Conservation (phyloP, 257 asterid species). For the Mentha longifolia region DNA sequence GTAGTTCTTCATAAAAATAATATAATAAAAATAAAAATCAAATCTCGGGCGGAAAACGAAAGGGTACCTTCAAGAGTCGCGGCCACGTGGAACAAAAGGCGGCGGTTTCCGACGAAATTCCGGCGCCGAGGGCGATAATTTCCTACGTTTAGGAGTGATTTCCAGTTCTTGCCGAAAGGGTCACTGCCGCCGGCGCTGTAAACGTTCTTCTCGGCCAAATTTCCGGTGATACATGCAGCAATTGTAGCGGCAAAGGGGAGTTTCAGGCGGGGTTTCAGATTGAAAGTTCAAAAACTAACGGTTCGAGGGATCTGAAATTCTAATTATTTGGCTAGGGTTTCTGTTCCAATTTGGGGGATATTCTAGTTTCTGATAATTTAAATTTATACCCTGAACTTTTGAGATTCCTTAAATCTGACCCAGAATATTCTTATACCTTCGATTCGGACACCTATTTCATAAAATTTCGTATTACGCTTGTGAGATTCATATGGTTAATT, state of each 20-base stretch:
- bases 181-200: not conserved
- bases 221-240: not conserved
- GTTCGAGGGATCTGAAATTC: not conserved
- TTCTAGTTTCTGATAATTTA: not conserved
- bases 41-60: too few relatives aligned
- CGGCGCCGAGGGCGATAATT: too few relatives aligned
- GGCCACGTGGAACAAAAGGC: not conserved
- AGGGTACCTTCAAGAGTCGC: too few relatives aligned
- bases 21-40: too few relatives aligned
- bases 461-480: too few relatives aligned
- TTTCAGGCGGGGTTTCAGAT: not conserved
- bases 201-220: not conserved
- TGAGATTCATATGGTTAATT: too few relatives aligned
- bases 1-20: too few relatives aligned
- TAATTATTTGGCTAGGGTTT: not conserved
- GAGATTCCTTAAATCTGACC: not conserved
- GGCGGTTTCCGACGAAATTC: not conserved
- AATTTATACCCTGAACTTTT: not conserved
- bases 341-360: not conserved
- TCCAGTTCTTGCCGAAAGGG: too few relatives aligned
- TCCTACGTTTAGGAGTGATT: not conserved
- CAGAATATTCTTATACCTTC: not conserved
- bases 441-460: too few relatives aligned
- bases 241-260: not conserved
- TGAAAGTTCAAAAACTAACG: not conserved